Evolutionary conservation across 306 rosid genomes (phyloP), one percentile per base, ranked within the genome.

Genomic region (Gastrolobium bilobum): DNA sequence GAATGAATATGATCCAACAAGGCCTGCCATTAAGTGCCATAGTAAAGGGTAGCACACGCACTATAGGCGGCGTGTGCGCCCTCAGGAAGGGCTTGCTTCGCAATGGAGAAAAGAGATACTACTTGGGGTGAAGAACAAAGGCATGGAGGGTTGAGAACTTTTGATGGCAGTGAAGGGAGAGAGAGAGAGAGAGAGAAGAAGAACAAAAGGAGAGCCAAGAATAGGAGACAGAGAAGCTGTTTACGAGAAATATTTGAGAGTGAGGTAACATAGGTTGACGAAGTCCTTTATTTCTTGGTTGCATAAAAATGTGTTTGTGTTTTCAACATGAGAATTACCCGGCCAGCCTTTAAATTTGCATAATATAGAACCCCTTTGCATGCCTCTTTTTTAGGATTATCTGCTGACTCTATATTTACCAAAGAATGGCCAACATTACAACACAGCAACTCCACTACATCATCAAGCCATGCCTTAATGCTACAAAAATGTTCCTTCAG

Each of bases 41-140:
- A 37, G 75, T 50, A 56, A 52, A 46, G 46, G 56, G 31, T 15
- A 47, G 71, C 51, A 80, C 89, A 73, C 89, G 84, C 91, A 39
- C 83, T 53, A 40, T 66, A 85, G 88, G 87, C 87, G 83, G 90
- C 86, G 86, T 69, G 90, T 33, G 82, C 87, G 87, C 91, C 93
- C 93, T 78, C 70, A 20, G n/a, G 74, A 73, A 62, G 81, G 84
- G 82, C 44, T 44, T 56, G 85, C 70, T 54, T 59, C 68, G 11
- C 82, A 66, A 80, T 66, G 71, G 65, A 7, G 57, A 35, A 43
- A 10, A 44, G 2, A 43, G 46, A 44, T 52, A 77, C 44, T 61
- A 58, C 9, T 68, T 46, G 14, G 57, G 75, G 46, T 43, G 83
- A 68, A 65, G 74, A 61, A 57, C 47, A 58, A 43, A 62, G 52